phyloP scores from a whole-genome alignment of 2,329 filamentous ascomycete genomes.

The Alternaria solani region DNA sequence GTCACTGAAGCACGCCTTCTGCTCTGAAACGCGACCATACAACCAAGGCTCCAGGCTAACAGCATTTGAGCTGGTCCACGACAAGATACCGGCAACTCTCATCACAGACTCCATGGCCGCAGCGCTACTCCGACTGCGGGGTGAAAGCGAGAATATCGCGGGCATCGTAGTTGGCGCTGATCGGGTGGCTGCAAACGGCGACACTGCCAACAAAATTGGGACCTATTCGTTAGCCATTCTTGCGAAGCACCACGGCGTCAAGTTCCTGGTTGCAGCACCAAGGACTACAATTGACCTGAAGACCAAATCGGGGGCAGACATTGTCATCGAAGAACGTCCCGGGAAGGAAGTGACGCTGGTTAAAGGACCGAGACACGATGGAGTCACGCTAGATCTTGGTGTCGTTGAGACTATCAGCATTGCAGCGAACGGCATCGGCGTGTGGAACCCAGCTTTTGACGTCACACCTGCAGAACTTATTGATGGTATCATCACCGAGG shows the following conservation, averaged over 20 bases:
- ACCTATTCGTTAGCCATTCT: slow-evolving; percentile 94
- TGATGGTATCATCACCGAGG: slow-evolving; percentile 93
- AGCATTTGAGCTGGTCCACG: slow-evolving; percentile 94
- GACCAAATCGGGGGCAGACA: slow-evolving; percentile 78
- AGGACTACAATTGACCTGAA: slow-evolving; percentile 91
- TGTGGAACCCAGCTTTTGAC: slow-evolving; percentile 98
- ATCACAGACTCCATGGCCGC: slow-evolving; percentile 98
- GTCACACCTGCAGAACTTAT: slow-evolving; percentile 89
- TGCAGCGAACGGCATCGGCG: slow-evolving; percentile 76
- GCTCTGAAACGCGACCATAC: slow-evolving; percentile 95
- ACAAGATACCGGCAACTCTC: slow-evolving; percentile 87
- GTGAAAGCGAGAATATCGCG: slow-evolving; percentile 70
- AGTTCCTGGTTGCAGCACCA: slow-evolving; percentile 93
- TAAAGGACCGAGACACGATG: slow-evolving; percentile 74
- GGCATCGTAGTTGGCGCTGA: slow-evolving; percentile 96
- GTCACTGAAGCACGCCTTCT: slow-evolving; percentile 83
- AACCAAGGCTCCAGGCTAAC: slow-evolving; percentile 97
- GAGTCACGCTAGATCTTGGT: slow-evolving; percentile 69
- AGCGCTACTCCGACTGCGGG: slow-evolving; percentile 75
- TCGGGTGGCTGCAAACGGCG: slow-evolving; percentile 92
- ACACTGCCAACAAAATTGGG: slow-evolving; percentile 98
- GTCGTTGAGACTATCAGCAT: slow-evolving; percentile 78
- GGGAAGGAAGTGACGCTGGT: slow-evolving; percentile 83
- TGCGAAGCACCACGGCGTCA: slow-evolving; percentile 85
- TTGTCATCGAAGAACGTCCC: slow-evolving; percentile 89